Evolutionary conservation across 106 monocot species (phyloP).

Genomic region (Apostasia ramifera): DNA sequence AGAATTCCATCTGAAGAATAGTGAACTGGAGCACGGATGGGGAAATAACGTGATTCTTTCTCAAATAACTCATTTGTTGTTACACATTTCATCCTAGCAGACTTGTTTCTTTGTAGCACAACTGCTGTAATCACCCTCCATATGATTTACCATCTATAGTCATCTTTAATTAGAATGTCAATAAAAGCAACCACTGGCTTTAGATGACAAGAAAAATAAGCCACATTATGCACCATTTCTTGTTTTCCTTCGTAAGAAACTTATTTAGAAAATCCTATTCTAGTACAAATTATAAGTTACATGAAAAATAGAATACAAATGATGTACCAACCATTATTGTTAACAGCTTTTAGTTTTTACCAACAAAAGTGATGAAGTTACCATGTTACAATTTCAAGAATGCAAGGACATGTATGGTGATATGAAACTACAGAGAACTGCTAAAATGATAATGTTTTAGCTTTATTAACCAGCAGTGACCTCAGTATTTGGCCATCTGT

Average conservation of each 20-base stretch:
- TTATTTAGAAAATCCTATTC: background rate
- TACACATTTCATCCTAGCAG: background rate
- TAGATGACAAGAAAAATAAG: too few species aligned
- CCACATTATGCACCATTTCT: too few species aligned
- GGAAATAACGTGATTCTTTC: background rate
- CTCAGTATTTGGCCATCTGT: conserved; percentile 48
- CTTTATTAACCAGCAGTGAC: conserved; percentile 6
- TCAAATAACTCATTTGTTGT: background rate
- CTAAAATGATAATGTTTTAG: background rate
- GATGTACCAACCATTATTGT: background rate
- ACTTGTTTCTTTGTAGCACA: background rate
- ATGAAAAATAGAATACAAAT: background rate
- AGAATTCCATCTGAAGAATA: too few species aligned
- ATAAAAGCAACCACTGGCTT: too few species aligned
- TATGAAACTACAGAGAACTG: background rate
- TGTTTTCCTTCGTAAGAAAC: background rate
- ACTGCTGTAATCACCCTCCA: background rate
- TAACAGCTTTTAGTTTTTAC: background rate
- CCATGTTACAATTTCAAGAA: background rate
- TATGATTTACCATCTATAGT: too few species aligned
- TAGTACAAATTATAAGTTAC: background rate
- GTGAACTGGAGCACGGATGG: background rate
- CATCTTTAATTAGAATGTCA: too few species aligned
- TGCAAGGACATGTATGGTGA: background rate
- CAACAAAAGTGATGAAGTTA: background rate